Evolutionary conservation across 148 eudicot genomes (phyloP), one percentile per base, ranked within the genome.

Genomic region (Suaeda aralocaspica): DNA sequence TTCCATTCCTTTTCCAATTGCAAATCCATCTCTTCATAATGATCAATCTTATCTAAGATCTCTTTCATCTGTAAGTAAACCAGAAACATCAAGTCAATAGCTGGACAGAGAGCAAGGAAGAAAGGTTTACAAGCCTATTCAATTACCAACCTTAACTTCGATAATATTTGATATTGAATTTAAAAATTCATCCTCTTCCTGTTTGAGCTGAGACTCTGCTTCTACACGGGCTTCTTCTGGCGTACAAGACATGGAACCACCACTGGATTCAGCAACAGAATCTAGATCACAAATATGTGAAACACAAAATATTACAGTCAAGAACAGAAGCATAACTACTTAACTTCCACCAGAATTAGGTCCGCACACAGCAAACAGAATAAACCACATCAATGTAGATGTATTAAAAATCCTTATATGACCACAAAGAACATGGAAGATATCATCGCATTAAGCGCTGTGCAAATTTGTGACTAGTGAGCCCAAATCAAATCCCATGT

Each of bases 1-100:
- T 83, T 81, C 79, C 91, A 72, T 74, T 87, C 92, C 64, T 64
- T 82, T 69, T 94, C 99, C 89, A 86, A 78, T 73, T 84, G 86
- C 67, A 78, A 73, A 24, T 89, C 93, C 76, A 80, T 76, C 68
- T 82, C 86, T 76, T 87, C 91, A 57, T 77, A 89, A 25, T 60
- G 77, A 33, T 49, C 59, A 36, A 91, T 80, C 84, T 86, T 87
- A 57, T 86, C 87, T 64, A 79, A 74, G 33, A 88, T 70, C 76
- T 81, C 90, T 72, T 84, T 85, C 67, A 82, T 80, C 96, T 90
- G 75, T 31, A 12, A 42, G 69, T 50, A 69, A 63, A 67, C 13
- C n/a, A 45, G 61, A 5, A 75, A 30, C 57, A 52, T 26, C 49
- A 46, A 19, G 12, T 63, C 25, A 25, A 21, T 16, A 53, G 53